These are phyloP conservation scores for Aethionema arabicum DNA, from an alignment of 345 rosid genomes.

Conservation along the genomic window DNA sequence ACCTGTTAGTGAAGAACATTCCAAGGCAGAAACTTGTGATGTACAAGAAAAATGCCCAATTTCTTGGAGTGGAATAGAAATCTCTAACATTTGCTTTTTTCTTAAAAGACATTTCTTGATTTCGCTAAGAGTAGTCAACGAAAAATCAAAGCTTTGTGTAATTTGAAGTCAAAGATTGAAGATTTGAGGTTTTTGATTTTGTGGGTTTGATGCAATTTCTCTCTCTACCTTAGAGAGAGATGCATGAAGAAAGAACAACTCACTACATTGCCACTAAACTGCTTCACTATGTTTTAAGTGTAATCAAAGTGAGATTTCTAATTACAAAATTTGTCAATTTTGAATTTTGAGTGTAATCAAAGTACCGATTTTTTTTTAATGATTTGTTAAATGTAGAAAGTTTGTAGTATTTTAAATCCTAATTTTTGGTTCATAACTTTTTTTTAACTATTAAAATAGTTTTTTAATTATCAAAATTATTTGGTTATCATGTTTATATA, in stretches of 20 bases:
- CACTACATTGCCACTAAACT: neutral
- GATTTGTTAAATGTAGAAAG: too few species aligned
- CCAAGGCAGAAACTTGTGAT: slow-evolving; percentile 71
- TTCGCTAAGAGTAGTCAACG: slow-evolving; percentile 16
- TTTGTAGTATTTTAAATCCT: too few species aligned
- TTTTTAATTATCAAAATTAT: too few species aligned
- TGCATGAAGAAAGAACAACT: slow-evolving; percentile 19
- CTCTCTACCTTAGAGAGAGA: slow-evolving; percentile 16
- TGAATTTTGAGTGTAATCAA: too few species aligned
- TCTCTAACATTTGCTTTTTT: slow-evolving; percentile 42
- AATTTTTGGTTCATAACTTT: too few species aligned
- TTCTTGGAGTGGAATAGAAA: slow-evolving; percentile 39
- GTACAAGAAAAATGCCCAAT: slow-evolving; percentile 58
- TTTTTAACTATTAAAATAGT: too few species aligned
- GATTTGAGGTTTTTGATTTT: neutral
- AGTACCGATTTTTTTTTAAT: too few species aligned
- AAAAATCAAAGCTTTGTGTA: slow-evolving; percentile 26
- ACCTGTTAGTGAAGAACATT: slow-evolving; percentile 84
- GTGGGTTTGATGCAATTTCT: slow-evolving; percentile 29
- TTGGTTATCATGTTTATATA: too few species aligned
- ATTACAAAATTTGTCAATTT: neutral
- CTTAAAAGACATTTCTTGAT: slow-evolving; percentile 55
- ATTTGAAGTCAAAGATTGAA: slow-evolving; percentile 19
- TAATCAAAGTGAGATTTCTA: slow-evolving; percentile 23
- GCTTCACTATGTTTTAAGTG: neutral